A percentile compares a stretch with the other conserved stretches of the same genome.
Evolutionary conservation across 495 filamentous ascomycete species (phyloP).

Genomic region (Aspergillus steynii): DNA sequence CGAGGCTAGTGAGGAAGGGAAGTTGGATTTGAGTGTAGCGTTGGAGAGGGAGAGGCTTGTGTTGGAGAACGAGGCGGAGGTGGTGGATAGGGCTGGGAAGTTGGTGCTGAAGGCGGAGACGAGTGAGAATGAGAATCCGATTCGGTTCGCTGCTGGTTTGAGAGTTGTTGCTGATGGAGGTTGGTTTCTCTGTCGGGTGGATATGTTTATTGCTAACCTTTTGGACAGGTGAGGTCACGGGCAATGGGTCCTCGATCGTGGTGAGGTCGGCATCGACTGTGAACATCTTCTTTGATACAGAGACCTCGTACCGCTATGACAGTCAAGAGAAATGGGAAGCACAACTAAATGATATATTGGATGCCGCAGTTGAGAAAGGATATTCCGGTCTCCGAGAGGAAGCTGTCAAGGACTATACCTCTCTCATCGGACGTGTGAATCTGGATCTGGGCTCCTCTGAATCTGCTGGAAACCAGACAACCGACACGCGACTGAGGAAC

Average conservation of each 20-base stretch:
- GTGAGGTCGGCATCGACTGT: conserved; percentile 11
- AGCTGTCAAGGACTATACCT: conserved; percentile 21
- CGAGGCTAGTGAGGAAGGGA: conserved; percentile 20
- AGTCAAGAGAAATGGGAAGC: not conserved
- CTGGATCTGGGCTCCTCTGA: conserved; percentile 20
- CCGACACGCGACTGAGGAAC: conserved; percentile 18
- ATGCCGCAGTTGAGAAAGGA: conserved; percentile 13
- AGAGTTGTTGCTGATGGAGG: conserved; percentile 6
- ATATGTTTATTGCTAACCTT: no score
- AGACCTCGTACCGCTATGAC: conserved; percentile 16
- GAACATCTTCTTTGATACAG: conserved; percentile 18
- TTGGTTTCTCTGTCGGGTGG: no score
- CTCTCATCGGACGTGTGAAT: conserved; percentile 16
- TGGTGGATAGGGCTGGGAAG: not conserved
- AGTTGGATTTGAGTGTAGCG: no score
- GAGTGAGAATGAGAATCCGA: conserved; percentile 7
- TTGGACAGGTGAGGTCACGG: conserved; percentile 1
- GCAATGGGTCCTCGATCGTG: not conserved
- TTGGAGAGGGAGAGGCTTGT: conserved; percentile 7
- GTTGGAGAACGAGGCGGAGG: not conserved
- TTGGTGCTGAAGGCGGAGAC: not conserved
- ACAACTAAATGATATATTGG: conserved; percentile 6
- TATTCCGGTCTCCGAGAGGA: conserved; percentile 10
- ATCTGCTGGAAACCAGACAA: conserved; percentile 16
- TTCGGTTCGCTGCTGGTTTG: conserved; percentile 7